Evolutionary conservation across 208 protist species (phyloP), one percentile per base, ranked within the genome.

Genomic region (Wallacemonas sp.): DNA sequence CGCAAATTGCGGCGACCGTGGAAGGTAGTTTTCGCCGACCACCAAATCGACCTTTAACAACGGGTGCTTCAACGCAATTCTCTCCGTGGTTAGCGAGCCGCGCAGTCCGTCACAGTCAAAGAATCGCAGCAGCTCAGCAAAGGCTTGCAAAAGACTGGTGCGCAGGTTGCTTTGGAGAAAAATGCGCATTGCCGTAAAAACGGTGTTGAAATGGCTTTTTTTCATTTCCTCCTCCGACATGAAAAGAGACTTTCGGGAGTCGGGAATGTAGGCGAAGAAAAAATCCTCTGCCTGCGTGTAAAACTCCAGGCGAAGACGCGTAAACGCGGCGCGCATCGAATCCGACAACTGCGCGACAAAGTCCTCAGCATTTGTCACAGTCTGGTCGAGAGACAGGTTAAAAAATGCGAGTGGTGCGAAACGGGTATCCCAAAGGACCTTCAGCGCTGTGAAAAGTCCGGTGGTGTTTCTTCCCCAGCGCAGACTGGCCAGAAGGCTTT

Each of bases 301-400:
- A 72, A 96, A 91, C 57, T 94, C 91, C 36, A 96, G 79, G 49
- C 86, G 76, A 45, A 96, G 81, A 23, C 80, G 61, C n/a, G 87
- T 82, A 65, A 96, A 76, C 5, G 79, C 83, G 8, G 84, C 79
- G 31, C 72, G 67, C 71, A 93, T 76, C 16, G 84, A 84, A 23
- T 44, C 77, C 14, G 32, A 72, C 18, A 93, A 16, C 48, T 93
- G 81, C 28, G 55, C 38, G 28, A 92, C 20, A 81, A 94, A 94
- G n/a, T 33, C 36, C 2, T 67, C 67, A 1, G 89, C 83, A 28
- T 79, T 64, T 4, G 79, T 87, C 52, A 61, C 71, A 49, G 71
- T 67, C 14, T 75, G 16, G 41, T 57, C 48, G 5, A 67, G 66
- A 4, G 77, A 72, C 16, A 77, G 74, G 61, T 87, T 77, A 31